These are phyloP conservation scores for Vitis rotundifolia DNA, from an alignment of 164 flowering plant genomes.

Conservation along the genomic window DNA sequence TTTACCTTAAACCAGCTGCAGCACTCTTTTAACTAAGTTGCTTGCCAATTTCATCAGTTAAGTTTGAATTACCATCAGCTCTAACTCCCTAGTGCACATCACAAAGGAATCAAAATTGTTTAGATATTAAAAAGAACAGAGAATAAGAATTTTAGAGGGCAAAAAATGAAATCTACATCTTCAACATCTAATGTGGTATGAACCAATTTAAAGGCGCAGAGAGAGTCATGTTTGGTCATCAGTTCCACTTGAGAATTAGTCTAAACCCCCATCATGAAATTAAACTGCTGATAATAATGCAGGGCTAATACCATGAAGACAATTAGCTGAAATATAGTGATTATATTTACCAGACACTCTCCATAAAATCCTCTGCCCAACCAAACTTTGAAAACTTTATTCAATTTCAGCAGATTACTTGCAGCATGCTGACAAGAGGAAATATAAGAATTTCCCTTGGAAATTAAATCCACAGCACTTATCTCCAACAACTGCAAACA, in stretches of 20 bases:
- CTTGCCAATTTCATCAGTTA: conserved; percentile 77
- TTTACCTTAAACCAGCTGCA: conserved; percentile 78
- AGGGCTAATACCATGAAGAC: not conserved
- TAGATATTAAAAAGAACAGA: not conserved
- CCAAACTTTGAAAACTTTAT: conserved; percentile 61
- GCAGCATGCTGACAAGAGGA: conserved; percentile 54
- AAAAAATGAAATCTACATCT: no score
- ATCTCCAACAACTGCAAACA: conserved; percentile 58
- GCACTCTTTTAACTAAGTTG: conserved; percentile 76
- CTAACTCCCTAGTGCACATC: conserved; percentile 57
- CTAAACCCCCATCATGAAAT: no score
- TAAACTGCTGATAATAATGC: not conserved
- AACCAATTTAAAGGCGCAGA: no score
- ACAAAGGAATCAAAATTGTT: not conserved
- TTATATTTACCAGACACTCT: conserved; percentile 75
- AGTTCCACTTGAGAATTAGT: no score
- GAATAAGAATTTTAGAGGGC: no score
- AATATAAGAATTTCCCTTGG: conserved; percentile 49
- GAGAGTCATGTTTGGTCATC: no score
- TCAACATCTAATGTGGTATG: no score
- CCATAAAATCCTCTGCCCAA: conserved; percentile 91
- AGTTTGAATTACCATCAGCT: conserved; percentile 65
- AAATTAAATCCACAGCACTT: conserved; percentile 45
- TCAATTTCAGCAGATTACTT: conserved; percentile 40
- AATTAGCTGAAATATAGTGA: not conserved